Percentiles rank a stretch among this genome's conserved stretches.
These are phyloP conservation scores for Polygonum maritimum DNA, from an alignment of 148 eudicot genomes.

Conservation along the genomic window DNA sequence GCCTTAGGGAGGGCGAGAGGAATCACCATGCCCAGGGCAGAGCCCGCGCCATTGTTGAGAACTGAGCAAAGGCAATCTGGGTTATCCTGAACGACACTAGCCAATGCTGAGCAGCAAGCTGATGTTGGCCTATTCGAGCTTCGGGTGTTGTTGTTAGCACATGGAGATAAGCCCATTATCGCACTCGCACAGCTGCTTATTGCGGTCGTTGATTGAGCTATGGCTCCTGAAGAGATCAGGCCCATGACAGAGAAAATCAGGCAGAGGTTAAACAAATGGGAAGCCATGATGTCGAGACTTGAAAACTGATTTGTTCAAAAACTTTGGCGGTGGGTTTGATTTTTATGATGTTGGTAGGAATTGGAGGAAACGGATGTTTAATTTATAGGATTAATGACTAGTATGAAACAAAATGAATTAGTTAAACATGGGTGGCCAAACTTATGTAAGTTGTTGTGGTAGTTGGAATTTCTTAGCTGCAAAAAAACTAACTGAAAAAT, in stretches of 20 bases:
- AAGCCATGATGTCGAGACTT: not conserved
- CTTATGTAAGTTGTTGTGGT: not conserved
- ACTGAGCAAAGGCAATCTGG: conserved; percentile 39
- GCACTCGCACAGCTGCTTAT: conserved; percentile 21
- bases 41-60: conserved; percentile 17
- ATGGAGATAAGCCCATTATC: conserved; percentile 24
- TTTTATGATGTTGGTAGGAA: not conserved
- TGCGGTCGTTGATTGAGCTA: conserved; percentile 2
- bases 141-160: conserved; percentile 28
- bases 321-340: not conserved
- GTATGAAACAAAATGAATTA: not conserved
- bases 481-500: not conserved
- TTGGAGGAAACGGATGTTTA: not conserved
- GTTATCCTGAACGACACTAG: conserved; percentile 16
- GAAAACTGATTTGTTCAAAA: not conserved
- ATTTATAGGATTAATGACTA: not conserved
- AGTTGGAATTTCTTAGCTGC: conserved; percentile 4
- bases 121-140: conserved; percentile 24
- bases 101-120: conserved; percentile 27
- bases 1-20: conserved; percentile 27
- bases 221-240: not conserved
- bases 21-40: conserved; percentile 28
- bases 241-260: not conserved
- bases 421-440: not conserved
- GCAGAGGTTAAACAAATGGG: not conserved